These are phyloP conservation scores for Lippia alba DNA, from an alignment of 305 asterid species.

Conservation along the genomic window DNA sequence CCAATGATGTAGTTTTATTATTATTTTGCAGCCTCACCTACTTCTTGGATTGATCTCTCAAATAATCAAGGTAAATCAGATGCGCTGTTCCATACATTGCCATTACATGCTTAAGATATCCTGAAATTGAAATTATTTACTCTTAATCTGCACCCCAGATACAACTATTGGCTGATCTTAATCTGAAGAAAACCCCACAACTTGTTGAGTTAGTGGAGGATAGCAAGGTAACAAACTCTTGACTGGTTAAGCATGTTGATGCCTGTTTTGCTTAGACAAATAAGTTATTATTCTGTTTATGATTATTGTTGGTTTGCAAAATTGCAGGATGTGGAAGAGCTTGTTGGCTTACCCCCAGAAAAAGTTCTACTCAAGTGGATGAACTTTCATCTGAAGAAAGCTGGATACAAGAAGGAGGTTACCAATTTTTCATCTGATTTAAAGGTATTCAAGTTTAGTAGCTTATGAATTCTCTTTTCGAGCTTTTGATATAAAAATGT, in stretches of 20 bases:
- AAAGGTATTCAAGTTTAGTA: slow-evolving; percentile 55
- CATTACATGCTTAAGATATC: slow-evolving; percentile 8
- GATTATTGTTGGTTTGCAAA: background rate
- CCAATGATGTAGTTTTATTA: slow-evolving; percentile 16
- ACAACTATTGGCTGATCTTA: slow-evolving; percentile 92
- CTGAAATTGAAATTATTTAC: slow-evolving; percentile 7
- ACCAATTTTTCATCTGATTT: slow-evolving; percentile 91
- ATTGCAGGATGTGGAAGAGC: slow-evolving; percentile 88
- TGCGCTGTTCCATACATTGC: background rate
- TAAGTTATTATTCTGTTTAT: background rate
- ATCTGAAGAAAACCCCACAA: slow-evolving; percentile 90
- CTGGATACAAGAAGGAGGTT: slow-evolving; percentile 76
- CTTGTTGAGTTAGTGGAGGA: slow-evolving; percentile 90
- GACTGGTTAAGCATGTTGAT: background rate
- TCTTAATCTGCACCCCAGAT: slow-evolving; percentile 49
- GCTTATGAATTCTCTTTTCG: background rate
- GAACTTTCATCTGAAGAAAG: slow-evolving; percentile 92
- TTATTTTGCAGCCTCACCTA: slow-evolving; percentile 67
- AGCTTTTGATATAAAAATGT: background rate
- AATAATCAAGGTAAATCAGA: slow-evolving; percentile 75
- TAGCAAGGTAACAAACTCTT: slow-evolving; percentile 56
- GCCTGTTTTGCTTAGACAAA: background rate
- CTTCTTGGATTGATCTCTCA: slow-evolving; percentile 83
- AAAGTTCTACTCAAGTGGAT: slow-evolving; percentile 93
- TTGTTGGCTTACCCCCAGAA: slow-evolving; percentile 86